These are phyloP conservation scores for Coemansia sp. DNA, from an alignment of 192 early-diverging fungal genomes.

Conservation along the genomic window DNA sequence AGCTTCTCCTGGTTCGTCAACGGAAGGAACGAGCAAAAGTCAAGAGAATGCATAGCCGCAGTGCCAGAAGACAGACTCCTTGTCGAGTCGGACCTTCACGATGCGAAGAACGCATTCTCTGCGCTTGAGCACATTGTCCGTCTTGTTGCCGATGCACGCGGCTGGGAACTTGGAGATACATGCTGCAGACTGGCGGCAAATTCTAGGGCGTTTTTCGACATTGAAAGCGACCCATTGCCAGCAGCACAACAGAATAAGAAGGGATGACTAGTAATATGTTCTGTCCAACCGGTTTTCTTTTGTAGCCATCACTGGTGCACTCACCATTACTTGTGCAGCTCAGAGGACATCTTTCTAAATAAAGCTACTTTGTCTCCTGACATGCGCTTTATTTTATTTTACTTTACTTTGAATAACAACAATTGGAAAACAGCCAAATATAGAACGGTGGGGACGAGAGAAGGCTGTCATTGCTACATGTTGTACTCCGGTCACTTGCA, in stretches of 20 bases:
- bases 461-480: too few relatives aligned
- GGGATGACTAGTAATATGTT: too few relatives aligned
- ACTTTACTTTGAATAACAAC: too few relatives aligned
- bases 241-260: neutral
- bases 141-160: constrained; percentile 40
- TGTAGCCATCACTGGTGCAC: too few relatives aligned
- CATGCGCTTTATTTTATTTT: too few relatives aligned
- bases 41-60: constrained; percentile 60
- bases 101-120: constrained; percentile 10
- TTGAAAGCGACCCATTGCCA: neutral
- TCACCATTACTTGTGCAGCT: too few relatives aligned
- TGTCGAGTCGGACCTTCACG: constrained; percentile 80
- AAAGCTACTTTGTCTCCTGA: too few relatives aligned
- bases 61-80: constrained; percentile 78
- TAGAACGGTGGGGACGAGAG: too few relatives aligned
- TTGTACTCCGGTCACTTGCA: too few relatives aligned
- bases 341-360: too few relatives aligned
- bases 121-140: constrained; percentile 25
- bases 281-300: too few relatives aligned
- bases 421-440: too few relatives aligned
- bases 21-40: constrained; percentile 53
- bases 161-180: constrained; percentile 28
- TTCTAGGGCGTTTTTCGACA: constrained; percentile 32
- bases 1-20: constrained; percentile 81
- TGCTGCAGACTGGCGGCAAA: constrained; percentile 22